Percentiles rank a stretch among this genome's conserved stretches.
Evolutionary conservation across 345 rosid species (phyloP).

Genomic region (Microcos paniculata): DNA sequence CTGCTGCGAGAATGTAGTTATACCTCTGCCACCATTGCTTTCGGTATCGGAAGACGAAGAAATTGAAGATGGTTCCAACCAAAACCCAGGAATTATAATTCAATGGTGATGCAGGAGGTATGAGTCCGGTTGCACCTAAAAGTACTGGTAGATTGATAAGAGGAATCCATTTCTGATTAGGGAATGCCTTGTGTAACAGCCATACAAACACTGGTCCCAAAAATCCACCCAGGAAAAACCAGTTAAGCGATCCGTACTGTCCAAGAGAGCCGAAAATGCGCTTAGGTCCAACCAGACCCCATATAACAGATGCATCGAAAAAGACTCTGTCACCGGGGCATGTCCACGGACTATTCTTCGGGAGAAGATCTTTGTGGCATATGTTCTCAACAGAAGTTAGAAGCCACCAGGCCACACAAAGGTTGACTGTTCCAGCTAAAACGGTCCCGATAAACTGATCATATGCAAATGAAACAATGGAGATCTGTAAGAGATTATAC

Average conservation of each 20-base stretch:
- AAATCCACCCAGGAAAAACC: conserved; percentile 39
- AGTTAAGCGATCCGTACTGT: conserved; percentile 30
- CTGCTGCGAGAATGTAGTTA: conserved; percentile 46
- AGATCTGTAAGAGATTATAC: neutral
- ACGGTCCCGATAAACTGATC: conserved; percentile 41
- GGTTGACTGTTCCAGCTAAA: conserved; percentile 37
- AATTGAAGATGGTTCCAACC: conserved; percentile 38
- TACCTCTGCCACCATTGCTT: conserved; percentile 48
- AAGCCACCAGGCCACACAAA: conserved; percentile 41
- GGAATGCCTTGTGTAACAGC: conserved; percentile 29
- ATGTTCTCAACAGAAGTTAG: conserved; percentile 24
- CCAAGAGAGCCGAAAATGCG: conserved; percentile 34
- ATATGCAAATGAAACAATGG: neutral
- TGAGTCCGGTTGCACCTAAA: conserved; percentile 32
- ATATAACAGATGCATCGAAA: conserved; percentile 41
- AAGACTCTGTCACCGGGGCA: conserved; percentile 34
- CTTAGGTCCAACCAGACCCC: conserved; percentile 38
- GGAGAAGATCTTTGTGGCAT: conserved; percentile 25
- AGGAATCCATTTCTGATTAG: conserved; percentile 36
- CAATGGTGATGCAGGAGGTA: conserved; percentile 36
- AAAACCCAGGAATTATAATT: conserved; percentile 35
- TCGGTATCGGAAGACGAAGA: conserved; percentile 33
- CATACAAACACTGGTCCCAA: conserved; percentile 31
- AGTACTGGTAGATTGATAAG: conserved; percentile 39
- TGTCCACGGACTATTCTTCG: conserved; percentile 33